Conservation (phyloP, 352 stramenopile species). For the Stephanocyclus meneghinianus region DNA sequence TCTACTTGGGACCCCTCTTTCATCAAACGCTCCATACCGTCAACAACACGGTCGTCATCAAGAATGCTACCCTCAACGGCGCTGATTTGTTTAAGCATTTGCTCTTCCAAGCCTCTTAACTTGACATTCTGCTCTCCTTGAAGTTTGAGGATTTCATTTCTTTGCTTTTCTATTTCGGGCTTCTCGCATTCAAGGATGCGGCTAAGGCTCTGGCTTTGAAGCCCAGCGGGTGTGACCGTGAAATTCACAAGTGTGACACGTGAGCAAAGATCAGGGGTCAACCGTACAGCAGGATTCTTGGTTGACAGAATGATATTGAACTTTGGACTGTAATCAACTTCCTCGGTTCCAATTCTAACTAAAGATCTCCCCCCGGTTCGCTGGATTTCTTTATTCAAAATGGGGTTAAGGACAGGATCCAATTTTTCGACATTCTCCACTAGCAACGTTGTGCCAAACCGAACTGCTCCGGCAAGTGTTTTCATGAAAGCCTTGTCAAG, state of each 20-base stretch:
- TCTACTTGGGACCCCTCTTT: constrained; percentile 95
- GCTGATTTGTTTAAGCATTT: constrained; percentile 97
- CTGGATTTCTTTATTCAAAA: constrained; percentile 99
- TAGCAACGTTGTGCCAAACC: constrained; percentile 97
- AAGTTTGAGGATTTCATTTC: constrained; percentile 93
- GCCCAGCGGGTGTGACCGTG: constrained; percentile 96
- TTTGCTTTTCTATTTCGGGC: constrained; percentile 95
- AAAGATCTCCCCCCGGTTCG: constrained; percentile 96
- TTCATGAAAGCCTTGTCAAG: constrained; percentile 99
- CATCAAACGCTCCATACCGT: constrained; percentile 98
- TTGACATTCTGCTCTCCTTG: constrained; percentile 97
- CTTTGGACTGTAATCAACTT: constrained; percentile 99
- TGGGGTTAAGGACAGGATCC: constrained; percentile 98
- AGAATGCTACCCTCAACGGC: constrained; percentile 98
- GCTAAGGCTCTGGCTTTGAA: constrained; percentile 95
- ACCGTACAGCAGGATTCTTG: constrained; percentile 93
- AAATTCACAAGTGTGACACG: constrained; percentile 99
- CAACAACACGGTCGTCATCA: constrained; percentile 97
- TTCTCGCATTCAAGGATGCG: constrained; percentile 95
- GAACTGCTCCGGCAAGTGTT: constrained; percentile 98
- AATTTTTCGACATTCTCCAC: constrained; percentile 99
- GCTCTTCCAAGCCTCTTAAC: constrained; percentile 96
- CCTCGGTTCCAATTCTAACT: constrained; percentile 93
- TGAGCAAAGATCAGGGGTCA: constrained; percentile 98
- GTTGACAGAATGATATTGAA: constrained; percentile 99